Conservation (phyloP, 2,329 filamentous ascomycete species). For the Westerdykella sp. region DNA sequence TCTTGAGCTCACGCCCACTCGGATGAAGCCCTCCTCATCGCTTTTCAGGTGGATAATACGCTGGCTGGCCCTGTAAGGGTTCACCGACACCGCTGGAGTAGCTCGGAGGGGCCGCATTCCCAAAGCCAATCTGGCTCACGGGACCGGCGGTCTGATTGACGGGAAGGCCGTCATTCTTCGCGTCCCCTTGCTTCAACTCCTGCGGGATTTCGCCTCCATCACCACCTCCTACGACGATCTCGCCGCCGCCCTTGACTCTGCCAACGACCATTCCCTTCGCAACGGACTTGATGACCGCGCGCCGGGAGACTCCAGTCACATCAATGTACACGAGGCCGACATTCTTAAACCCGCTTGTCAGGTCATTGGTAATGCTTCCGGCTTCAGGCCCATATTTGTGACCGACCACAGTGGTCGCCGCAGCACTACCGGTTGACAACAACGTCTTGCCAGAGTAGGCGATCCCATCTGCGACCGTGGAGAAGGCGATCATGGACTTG, state of each 20-base stretch:
- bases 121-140: slow-evolving; percentile 31
- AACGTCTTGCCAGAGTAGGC: slow-evolving; percentile 79
- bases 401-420: slow-evolving; percentile 80
- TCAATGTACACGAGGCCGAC: slow-evolving; percentile 97
- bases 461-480: slow-evolving; percentile 87
- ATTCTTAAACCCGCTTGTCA: slow-evolving; percentile 88
- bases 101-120: slow-evolving; percentile 30
- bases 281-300: slow-evolving; percentile 87
- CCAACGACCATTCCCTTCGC: slow-evolving; percentile 92
- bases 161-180: slow-evolving; percentile 9
- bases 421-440: slow-evolving; percentile 64
- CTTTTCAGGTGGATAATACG: slow-evolving; percentile 33
- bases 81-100: slow-evolving; percentile 34
- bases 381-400: slow-evolving; percentile 87
- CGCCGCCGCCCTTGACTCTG: slow-evolving; percentile 65
- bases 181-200: slow-evolving; percentile 22
- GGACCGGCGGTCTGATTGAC: slow-evolving; percentile 21
- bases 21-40: slow-evolving; percentile 8
- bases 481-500: slow-evolving; percentile 94
- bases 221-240: slow-evolving; percentile 66
- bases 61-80: slow-evolving; percentile 30
- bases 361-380: slow-evolving; percentile 64
- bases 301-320: slow-evolving; percentile 82
- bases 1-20: background rate
- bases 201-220: slow-evolving; percentile 44